These are phyloP conservation scores for Daldinia bambusicola DNA, from an alignment of 495 filamentous ascomycete genomes.

Conservation along the genomic window DNA sequence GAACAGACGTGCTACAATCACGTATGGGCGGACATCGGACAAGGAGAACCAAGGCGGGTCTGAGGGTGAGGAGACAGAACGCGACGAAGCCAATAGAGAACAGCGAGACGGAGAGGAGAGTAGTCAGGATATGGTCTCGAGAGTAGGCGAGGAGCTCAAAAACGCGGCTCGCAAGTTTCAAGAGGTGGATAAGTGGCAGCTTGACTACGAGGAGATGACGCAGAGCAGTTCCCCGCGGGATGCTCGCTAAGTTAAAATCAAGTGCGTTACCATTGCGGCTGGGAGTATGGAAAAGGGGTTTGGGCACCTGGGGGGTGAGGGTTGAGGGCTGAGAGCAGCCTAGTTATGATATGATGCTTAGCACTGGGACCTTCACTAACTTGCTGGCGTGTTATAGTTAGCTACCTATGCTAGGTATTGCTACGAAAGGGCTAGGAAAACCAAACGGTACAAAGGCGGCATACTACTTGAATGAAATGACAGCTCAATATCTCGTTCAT, in stretches of 20 bases:
- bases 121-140: slow-evolving; percentile 46
- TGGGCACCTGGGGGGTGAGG: background rate
- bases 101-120: slow-evolving; percentile 36
- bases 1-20: slow-evolving; percentile 46
- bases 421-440: background rate
- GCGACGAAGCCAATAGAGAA: slow-evolving; percentile 32
- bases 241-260: slow-evolving; percentile 44
- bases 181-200: slow-evolving; percentile 62
- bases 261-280: background rate
- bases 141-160: slow-evolving; percentile 55
- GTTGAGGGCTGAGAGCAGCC: slow-evolving; percentile 9
- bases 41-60: slow-evolving; percentile 55
- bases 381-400: slow-evolving; percentile 4
- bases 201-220: slow-evolving; percentile 59
- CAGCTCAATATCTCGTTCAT: slow-evolving; percentile 20
- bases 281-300: background rate
- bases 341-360: slow-evolving; percentile 28
- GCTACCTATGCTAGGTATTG: slow-evolving; percentile 10
- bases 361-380: slow-evolving; percentile 7
- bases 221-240: slow-evolving; percentile 50
- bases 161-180: slow-evolving; percentile 61
- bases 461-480: slow-evolving; percentile 17
- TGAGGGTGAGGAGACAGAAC: slow-evolving; percentile 3
- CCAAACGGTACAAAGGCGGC: background rate
- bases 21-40: slow-evolving; percentile 54